phyloP scores from a whole-genome alignment of 352 stramenopile genomes.

The Globisporangium viniferum region DNA sequence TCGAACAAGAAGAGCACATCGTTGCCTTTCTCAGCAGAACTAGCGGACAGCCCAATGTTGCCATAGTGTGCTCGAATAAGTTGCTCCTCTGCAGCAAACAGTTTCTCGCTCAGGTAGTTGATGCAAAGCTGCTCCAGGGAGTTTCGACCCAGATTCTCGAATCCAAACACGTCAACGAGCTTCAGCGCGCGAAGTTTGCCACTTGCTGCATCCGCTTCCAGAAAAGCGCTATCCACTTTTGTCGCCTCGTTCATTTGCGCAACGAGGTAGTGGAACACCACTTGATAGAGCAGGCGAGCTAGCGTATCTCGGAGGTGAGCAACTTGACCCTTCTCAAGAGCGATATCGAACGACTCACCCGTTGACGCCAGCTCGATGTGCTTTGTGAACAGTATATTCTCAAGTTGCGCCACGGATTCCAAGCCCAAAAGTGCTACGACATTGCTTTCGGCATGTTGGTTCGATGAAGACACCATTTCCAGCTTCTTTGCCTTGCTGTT shows the following conservation, averaged over 20 bases:
- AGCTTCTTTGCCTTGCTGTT: slow-evolving; percentile 24
- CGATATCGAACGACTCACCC: slow-evolving; percentile 50
- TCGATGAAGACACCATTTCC: slow-evolving; percentile 21
- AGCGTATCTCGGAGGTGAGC: slow-evolving; percentile 50
- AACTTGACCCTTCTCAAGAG: slow-evolving; percentile 44
- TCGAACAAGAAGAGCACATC: slow-evolving; percentile 47
- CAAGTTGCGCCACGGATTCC: slow-evolving; percentile 22
- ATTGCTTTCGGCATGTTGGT: slow-evolving; percentile 17
- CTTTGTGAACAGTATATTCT: slow-evolving; percentile 49
- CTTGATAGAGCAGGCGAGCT: slow-evolving; percentile 54
- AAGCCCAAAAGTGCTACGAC: slow-evolving; percentile 38
- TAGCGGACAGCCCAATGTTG: not conserved
- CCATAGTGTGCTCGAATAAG: slow-evolving; percentile 11
- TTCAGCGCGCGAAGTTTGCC: slow-evolving; percentile 26
- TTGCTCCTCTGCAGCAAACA: slow-evolving; percentile 42
- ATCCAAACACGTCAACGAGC: slow-evolving; percentile 76
- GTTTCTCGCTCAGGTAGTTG: slow-evolving; percentile 82
- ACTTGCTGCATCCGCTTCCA: not conserved
- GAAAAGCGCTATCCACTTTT: slow-evolving; percentile 14
- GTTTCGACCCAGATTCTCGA: slow-evolving; percentile 64
- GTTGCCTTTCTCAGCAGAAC: not conserved
- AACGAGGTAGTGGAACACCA: slow-evolving; percentile 46
- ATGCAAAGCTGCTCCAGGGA: slow-evolving; percentile 80
- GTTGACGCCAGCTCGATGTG: slow-evolving; percentile 43
- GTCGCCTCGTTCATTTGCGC: slow-evolving; percentile 45